Evolutionary conservation across 306 rosid species (phyloP).

Genomic region (Aeschynomene evenia): DNA sequence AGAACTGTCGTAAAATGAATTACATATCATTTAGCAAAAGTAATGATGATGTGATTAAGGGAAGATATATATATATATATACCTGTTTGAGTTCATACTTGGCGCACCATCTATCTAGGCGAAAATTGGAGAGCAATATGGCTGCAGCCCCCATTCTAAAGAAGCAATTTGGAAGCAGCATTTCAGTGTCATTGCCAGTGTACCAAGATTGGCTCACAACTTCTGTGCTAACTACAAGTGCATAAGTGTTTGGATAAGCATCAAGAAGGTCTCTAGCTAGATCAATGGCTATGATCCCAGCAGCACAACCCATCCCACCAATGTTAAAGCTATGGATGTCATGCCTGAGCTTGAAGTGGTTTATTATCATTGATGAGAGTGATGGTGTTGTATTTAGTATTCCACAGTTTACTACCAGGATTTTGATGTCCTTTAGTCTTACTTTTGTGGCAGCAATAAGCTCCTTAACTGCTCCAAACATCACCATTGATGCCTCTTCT

Average conservation of each 20-base stretch:
- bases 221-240: slow-evolving; percentile 70
- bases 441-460: slow-evolving; percentile 50
- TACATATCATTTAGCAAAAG: too few relatives aligned
- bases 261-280: slow-evolving; percentile 63
- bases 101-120: slow-evolving; percentile 57
- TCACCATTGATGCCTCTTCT: slow-evolving; percentile 53
- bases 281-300: slow-evolving; percentile 67
- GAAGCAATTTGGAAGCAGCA: slow-evolving; percentile 74
- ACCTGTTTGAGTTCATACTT: slow-evolving; percentile 67
- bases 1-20: too few relatives aligned
- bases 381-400: slow-evolving; percentile 60
- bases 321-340: slow-evolving; percentile 67
- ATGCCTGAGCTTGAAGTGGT: slow-evolving; percentile 57
- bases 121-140: slow-evolving; percentile 52
- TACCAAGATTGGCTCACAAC: slow-evolving; percentile 62
- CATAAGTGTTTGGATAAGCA: slow-evolving; percentile 51
- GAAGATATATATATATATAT: too few relatives aligned
- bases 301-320: slow-evolving; percentile 80
- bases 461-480: slow-evolving; percentile 58
- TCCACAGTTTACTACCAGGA: slow-evolving; percentile 60
- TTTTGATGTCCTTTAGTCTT: slow-evolving; percentile 40
- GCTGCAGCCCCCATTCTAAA: slow-evolving; percentile 72
- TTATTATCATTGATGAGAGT: slow-evolving; percentile 57
- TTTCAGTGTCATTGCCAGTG: slow-evolving; percentile 47
- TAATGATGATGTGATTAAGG: not conserved